Evolutionary conservation across 306 rosid species (phyloP), one percentile per base, ranked within the genome.

Genomic region (Psophocarpus tetragonolobus): DNA sequence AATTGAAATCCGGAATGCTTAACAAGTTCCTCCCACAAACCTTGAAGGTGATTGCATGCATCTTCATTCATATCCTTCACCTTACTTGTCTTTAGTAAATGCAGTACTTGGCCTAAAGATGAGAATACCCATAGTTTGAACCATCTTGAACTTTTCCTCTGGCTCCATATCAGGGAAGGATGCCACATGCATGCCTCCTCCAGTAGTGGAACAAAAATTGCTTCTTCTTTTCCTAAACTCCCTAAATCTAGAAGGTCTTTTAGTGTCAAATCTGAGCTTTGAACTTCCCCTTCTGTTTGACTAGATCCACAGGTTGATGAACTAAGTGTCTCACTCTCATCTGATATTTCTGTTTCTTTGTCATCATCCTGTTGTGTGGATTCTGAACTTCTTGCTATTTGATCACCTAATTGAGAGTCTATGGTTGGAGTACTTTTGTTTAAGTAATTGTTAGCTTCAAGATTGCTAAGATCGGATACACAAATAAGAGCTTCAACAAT

Each of bases 401-500:
- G 57, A 48, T 24, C 70, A 70, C 15, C n/a, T 20, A 15, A 23
- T 38, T n/a, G 26, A 4, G 57, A 14, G 57, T 26, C 15, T 17
- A 9, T 30, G 32, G 42, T 39, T 66, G 65, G 14, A 68, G 56
- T 21, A 11, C 5, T 27, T 32, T 6, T 64, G 33, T 41, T 66
- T 7, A 12, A 21, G 63, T 44, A 12, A 3, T 1, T 51, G 18
- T 23, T 5, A 48, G 24, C 1, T 73, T 18, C 60, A 41, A 50
- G 9, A 14, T 23, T 23, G 21, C 51, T 9, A 6, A 71, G 44
- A 1, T 75, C 62, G 0, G 87, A 85, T 41, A 89, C 88, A 44
- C 83, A 79, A 68, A 93, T 53, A 73, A 89, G 97, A 68, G 95
- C 98, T 79, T 93, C 93, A 81, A 93, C 78, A 21, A 89, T 35